Evolutionary conservation across 257 asterid species (phyloP).

Genomic region (Lantana camara): DNA sequence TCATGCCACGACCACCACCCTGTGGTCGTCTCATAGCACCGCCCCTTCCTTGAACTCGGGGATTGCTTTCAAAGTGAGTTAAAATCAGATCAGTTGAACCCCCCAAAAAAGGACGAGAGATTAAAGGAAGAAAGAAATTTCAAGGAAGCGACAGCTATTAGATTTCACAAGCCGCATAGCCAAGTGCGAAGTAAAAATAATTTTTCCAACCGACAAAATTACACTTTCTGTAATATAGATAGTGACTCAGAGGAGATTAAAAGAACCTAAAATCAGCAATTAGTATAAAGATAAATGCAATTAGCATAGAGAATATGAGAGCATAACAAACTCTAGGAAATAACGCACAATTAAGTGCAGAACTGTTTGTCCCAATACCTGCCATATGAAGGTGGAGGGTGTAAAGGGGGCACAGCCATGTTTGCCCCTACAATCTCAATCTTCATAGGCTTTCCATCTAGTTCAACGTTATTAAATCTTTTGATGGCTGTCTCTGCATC

Average conservation of each 20-base stretch:
- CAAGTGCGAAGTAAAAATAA: too few relatives aligned
- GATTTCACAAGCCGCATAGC: too few relatives aligned
- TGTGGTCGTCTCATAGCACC: conserved; percentile 45
- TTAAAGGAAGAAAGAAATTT: neutral
- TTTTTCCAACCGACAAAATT: too few relatives aligned
- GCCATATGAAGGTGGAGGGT: conserved; percentile 36
- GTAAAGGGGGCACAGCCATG: conserved; percentile 38
- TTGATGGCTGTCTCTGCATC: conserved; percentile 67
- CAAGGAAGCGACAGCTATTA: neutral
- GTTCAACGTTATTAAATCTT: conserved; percentile 65
- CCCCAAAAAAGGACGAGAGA: too few relatives aligned
- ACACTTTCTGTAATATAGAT: neutral
- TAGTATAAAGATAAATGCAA: too few relatives aligned
- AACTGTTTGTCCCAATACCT: conserved; percentile 24
- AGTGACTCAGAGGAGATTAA: too few relatives aligned
- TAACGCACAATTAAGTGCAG: neutral
- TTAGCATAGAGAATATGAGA: conserved; percentile 1
- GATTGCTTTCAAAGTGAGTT: conserved; percentile 15
- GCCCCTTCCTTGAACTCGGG: conserved; percentile 49
- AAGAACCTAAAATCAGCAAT: neutral
- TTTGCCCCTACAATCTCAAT: conserved; percentile 64
- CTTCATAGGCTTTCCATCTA: conserved; percentile 74
- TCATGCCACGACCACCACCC: conserved; percentile 48
- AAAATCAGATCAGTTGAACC: neutral
- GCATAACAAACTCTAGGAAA: neutral